Conservation (phyloP, 2,329 filamentous ascomycete species). For the Calonectria multiphialidica region DNA sequence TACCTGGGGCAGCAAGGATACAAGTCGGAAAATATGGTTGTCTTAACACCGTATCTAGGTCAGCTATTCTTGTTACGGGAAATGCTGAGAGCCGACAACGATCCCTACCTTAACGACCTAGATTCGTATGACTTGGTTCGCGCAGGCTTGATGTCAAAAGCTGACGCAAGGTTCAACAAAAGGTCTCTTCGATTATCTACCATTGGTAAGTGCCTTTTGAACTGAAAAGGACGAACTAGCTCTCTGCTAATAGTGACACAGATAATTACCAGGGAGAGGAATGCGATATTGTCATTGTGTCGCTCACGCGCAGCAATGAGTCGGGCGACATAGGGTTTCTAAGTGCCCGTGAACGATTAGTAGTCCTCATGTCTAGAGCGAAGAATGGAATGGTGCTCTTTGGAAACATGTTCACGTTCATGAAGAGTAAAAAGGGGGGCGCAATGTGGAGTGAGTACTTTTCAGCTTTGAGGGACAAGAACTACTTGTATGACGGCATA, state of each 20-base stretch:
- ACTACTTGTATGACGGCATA: slow-evolving; percentile 70
- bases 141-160: slow-evolving; percentile 71
- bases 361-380: slow-evolving; percentile 78
- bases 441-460: slow-evolving; percentile 70
- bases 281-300: slow-evolving; percentile 77
- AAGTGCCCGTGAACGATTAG: slow-evolving; percentile 72
- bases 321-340: slow-evolving; percentile 79
- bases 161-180: slow-evolving; percentile 64
- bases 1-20: slow-evolving; percentile 82
- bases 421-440: slow-evolving; percentile 57
- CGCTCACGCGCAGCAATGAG: slow-evolving; percentile 75
- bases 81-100: slow-evolving; percentile 66
- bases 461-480: slow-evolving; percentile 61
- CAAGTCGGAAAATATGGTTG: slow-evolving; percentile 71
- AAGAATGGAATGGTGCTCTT: slow-evolving; percentile 76
- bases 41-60: slow-evolving; percentile 80
- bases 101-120: slow-evolving; percentile 76
- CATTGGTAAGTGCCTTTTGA: slow-evolving; percentile 66
- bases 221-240: not conserved
- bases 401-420: slow-evolving; percentile 77
- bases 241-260: slow-evolving; percentile 40
- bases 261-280: slow-evolving; percentile 88
- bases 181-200: slow-evolving; percentile 72
- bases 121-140: slow-evolving; percentile 70
- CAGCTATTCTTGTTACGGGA: slow-evolving; percentile 71